Percentiles rank a stretch among this genome's conserved stretches.
phyloP scores from a whole-genome alignment of 2,329 filamentous ascomycete genomes.

The Dothideomycetes sp. region DNA sequence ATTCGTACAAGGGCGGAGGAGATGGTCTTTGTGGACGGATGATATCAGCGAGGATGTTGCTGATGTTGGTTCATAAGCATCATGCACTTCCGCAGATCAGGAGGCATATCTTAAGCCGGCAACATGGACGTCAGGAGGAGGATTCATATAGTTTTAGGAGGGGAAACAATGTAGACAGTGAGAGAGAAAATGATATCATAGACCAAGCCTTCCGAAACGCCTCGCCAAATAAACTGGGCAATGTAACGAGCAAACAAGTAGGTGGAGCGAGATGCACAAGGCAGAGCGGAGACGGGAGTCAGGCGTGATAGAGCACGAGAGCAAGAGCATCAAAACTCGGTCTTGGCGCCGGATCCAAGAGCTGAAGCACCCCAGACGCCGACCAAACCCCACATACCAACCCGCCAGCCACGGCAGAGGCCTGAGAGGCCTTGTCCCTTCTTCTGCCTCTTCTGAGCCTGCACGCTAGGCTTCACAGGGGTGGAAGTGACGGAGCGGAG shows the following conservation, averaged over 20 bases:
- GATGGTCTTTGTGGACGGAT: background rate
- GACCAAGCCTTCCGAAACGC: background rate
- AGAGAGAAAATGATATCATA: background rate
- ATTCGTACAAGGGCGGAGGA: background rate
- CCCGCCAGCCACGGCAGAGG: constrained; percentile 64
- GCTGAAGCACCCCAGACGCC: constrained; percentile 47
- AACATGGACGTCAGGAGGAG: too few species aligned
- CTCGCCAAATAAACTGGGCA: background rate
- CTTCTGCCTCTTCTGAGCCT: constrained; percentile 28
- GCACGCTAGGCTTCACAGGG: constrained; percentile 19
- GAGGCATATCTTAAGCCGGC: too few species aligned
- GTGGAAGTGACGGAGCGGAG: constrained; percentile 19
- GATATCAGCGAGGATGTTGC: background rate
- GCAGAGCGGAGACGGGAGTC: background rate
- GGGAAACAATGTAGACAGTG: background rate
- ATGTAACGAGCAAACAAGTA: background rate
- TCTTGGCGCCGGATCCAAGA: constrained; percentile 8
- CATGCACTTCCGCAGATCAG: background rate
- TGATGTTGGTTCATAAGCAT: background rate
- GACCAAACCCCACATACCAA: constrained; percentile 66
- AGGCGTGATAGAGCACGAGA: background rate
- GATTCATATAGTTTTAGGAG: too few species aligned
- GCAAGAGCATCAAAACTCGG: constrained; percentile 7
- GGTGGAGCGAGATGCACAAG: background rate
- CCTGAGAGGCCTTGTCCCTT: constrained; percentile 59